A percentile compares a stretch with the other conserved stretches of the same genome.
These are phyloP conservation scores for Nicotiana benthamiana DNA, from an alignment of 257 asterid species.

Conservation along the genomic window DNA sequence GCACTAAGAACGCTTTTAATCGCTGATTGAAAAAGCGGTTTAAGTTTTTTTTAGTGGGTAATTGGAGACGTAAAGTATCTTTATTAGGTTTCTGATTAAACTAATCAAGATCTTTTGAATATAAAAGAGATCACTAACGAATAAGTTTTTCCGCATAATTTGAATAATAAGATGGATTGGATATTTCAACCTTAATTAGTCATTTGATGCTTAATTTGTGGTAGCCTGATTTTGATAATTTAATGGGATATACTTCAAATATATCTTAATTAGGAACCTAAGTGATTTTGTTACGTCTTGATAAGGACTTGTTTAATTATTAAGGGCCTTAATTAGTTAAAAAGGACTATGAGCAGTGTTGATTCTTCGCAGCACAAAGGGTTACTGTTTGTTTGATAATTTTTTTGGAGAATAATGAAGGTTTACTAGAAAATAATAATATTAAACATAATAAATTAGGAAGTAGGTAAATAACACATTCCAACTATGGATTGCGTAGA, in stretches of 20 bases:
- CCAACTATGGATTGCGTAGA: not conserved
- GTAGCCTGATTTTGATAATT: not conserved
- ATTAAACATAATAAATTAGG: not conserved
- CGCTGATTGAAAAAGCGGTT: not conserved
- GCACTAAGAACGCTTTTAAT: not conserved
- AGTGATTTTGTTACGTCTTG: not conserved
- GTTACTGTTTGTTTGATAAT: not conserved
- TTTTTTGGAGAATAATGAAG: not conserved
- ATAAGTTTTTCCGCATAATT: not conserved
- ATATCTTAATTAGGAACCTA: too few species aligned
- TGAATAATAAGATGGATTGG: not conserved
- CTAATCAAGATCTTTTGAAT: not conserved
- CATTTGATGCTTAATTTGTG: not conserved
- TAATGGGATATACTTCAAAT: not conserved
- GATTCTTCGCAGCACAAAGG: not conserved
- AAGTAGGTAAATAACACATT: conserved; percentile 1
- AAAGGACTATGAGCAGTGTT: not conserved
- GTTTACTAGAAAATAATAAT: not conserved
- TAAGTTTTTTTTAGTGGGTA: not conserved
- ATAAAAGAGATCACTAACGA: not conserved
- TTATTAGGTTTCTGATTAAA: not conserved
- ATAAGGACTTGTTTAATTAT: not conserved
- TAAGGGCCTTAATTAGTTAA: not conserved
- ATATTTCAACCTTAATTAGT: not conserved
- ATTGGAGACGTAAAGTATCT: not conserved